phyloP scores from a whole-genome alignment of 2,329 filamentous ascomycete species.

The Exophiala dermatitidis region DNA sequence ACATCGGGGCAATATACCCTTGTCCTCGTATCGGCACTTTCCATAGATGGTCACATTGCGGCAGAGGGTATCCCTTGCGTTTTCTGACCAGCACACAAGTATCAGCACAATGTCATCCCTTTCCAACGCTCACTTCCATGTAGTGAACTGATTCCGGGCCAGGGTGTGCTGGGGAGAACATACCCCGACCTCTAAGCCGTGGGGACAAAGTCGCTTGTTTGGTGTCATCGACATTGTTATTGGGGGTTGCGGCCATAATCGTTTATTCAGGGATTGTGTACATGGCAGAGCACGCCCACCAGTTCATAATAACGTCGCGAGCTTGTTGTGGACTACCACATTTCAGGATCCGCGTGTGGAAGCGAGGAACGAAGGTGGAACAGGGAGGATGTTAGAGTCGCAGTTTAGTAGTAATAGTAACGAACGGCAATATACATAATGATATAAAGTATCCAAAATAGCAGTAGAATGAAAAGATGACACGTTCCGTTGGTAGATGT shows the following conservation, averaged over 20 bases:
- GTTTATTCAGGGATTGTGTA: conserved; percentile 7
- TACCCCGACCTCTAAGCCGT: conserved; percentile 44
- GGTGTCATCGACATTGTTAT: conserved; percentile 40
- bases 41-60: conserved; percentile 91
- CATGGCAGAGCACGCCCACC: conserved; percentile 22
- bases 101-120: conserved; percentile 7
- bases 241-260: conserved; percentile 38
- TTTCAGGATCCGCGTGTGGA: not conserved
- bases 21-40: conserved; percentile 84
- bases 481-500: conserved; percentile 6
- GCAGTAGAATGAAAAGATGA: conserved; percentile 10
- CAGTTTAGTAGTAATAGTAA: not conserved
- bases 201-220: conserved; percentile 42
- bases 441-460: conserved; percentile 19
- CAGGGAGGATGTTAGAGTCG: not conserved
- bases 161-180: conserved; percentile 23
- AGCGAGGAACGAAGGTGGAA: not conserved
- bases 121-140: not conserved
- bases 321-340: conserved; percentile 1
- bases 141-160: not conserved
- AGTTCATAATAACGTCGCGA: conserved; percentile 6
- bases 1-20: conserved; percentile 44
- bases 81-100: conserved; percentile 45
- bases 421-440: conserved; percentile 13
- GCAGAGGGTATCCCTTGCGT: conserved; percentile 79